These are phyloP conservation scores for Lachnellula arida DNA, from an alignment of 2,329 filamentous ascomycete genomes.

Conservation along the genomic window DNA sequence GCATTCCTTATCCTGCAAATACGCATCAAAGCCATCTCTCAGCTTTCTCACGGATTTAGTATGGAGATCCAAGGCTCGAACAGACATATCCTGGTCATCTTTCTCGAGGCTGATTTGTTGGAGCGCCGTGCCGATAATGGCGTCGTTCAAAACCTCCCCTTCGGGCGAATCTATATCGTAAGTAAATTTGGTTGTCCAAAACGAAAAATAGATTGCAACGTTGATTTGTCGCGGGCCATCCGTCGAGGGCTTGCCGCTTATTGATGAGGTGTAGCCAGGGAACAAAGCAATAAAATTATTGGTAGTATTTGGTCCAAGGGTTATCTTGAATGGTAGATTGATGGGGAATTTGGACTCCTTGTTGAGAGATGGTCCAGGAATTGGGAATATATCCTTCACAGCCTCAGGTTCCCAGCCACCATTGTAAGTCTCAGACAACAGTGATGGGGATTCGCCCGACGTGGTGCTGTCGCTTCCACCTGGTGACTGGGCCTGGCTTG, in stretches of 20 bases:
- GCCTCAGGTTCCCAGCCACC: background rate
- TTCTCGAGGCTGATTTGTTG: conserved; percentile 11
- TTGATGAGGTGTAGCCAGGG: background rate
- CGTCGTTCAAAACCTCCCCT: conserved; percentile 14
- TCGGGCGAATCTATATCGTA: conserved; percentile 9
- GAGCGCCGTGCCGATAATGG: conserved; percentile 10
- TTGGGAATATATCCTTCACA: background rate
- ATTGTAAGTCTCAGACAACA: background rate
- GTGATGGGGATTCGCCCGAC: background rate
- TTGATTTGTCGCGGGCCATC: background rate
- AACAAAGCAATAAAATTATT: conserved; percentile 14
- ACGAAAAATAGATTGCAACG: conserved; percentile 12
- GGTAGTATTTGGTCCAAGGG: conserved; percentile 8
- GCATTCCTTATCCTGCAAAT: conserved; percentile 5
- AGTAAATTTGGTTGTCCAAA: conserved; percentile 11
- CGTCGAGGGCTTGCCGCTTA: background rate
- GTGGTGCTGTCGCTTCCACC: background rate
- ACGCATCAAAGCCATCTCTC: conserved; percentile 15
- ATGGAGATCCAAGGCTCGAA: conserved; percentile 15
- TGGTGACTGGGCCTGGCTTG: background rate
- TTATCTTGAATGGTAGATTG: conserved; percentile 11
- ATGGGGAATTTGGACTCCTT: conserved; percentile 8
- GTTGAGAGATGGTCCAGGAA: conserved; percentile 1
- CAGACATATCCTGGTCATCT: conserved; percentile 6
- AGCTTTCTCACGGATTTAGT: conserved; percentile 8